phyloP scores from a whole-genome alignment of 768 basidiomycete species.

The Boletus barrowsii region DNA sequence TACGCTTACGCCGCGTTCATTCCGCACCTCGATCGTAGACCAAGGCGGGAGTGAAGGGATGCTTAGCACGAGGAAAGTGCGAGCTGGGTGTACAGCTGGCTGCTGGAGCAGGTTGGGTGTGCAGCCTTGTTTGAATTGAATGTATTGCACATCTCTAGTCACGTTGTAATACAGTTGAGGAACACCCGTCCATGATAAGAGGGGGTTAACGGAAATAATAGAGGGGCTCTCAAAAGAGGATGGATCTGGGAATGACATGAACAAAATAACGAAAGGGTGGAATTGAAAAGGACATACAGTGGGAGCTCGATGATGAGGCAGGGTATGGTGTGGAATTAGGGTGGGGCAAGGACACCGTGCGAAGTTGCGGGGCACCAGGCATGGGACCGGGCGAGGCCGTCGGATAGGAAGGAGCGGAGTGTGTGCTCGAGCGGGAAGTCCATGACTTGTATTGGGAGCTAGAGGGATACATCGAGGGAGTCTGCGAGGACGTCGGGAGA shows the following conservation, averaged over 20 bases:
- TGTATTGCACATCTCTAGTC: conserved; percentile 21
- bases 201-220: conserved; percentile 24
- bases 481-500: not conserved
- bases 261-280: not conserved
- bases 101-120: conserved; percentile 14
- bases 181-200: conserved; percentile 20
- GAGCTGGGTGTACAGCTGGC: conserved; percentile 22
- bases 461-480: conserved; percentile 23
- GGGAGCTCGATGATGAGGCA: conserved; percentile 12
- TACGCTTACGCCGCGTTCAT: conserved; percentile 25
- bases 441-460: conserved; percentile 21
- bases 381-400: conserved; percentile 18
- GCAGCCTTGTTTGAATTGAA: conserved; percentile 21
- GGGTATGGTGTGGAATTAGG: conserved; percentile 26
- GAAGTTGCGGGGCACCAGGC: conserved; percentile 25
- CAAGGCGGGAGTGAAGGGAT: conserved; percentile 25
- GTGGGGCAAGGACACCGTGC: conserved; percentile 30
- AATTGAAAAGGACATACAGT: conserved; percentile 12
- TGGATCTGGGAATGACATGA: conserved; percentile 13
- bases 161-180: conserved; percentile 25
- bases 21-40: conserved; percentile 31
- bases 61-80: conserved; percentile 16
- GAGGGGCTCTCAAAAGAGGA: conserved; percentile 10
- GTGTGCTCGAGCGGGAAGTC: conserved; percentile 12
- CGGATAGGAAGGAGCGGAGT: conserved; percentile 9